These are phyloP conservation scores for Tetrapisispora nanseiensis DNA, from an alignment of 805 yeast species.

Conservation along the genomic window DNA sequence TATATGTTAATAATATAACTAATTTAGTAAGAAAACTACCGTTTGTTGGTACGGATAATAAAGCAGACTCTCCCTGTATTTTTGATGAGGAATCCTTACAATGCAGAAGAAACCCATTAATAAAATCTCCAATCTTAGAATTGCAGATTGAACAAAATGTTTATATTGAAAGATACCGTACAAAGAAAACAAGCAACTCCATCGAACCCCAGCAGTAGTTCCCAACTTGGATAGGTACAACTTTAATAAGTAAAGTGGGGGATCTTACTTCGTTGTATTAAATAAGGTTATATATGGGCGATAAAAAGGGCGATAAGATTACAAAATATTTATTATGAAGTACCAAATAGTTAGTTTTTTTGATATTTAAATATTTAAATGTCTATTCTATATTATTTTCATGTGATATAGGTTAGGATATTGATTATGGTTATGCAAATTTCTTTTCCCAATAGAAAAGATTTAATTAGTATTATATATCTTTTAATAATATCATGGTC, in stretches of 20 bases:
- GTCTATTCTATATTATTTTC: background rate
- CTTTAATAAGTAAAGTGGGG: too few relatives aligned
- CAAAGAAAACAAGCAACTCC: background rate
- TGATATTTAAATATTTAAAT: background rate
- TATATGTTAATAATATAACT: background rate
- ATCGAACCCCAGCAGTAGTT: too few relatives aligned
- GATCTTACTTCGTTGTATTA: too few relatives aligned
- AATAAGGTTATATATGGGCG: too few relatives aligned
- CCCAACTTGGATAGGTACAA: too few relatives aligned
- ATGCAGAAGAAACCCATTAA: conserved; percentile 35
- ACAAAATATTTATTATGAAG: background rate
- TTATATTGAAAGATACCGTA: background rate
- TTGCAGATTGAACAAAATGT: background rate
- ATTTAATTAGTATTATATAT: background rate
- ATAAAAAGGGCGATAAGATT: too few relatives aligned
- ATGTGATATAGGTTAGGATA: background rate
- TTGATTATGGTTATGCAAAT: background rate
- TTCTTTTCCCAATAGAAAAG: background rate
- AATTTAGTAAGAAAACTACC: background rate
- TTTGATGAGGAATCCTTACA: background rate
- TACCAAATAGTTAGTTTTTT: background rate
- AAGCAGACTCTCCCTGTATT: background rate
- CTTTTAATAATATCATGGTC: too few relatives aligned
- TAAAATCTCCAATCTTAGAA: conserved; percentile 75
- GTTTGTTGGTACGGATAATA: background rate